These are phyloP conservation scores for Secale cereale DNA, from an alignment of 176 grass and related monocot species.

Conservation along the genomic window DNA sequence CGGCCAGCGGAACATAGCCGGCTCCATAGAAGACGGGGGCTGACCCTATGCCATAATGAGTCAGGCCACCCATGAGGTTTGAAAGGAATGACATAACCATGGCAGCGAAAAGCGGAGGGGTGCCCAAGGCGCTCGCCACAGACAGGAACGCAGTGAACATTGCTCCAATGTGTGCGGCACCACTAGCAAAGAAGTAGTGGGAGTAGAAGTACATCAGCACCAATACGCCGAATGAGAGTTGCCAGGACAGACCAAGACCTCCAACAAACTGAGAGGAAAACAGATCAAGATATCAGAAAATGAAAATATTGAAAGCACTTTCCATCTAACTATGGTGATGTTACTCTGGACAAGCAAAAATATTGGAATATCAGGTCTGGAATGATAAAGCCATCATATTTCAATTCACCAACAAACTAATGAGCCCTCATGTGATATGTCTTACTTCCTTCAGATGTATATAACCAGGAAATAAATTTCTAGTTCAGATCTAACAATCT, in stretches of 20 bases:
- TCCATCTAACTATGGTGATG: not conserved
- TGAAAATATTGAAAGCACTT: not conserved
- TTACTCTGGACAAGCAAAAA: not conserved
- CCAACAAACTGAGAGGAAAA: slow-evolving; percentile 73
- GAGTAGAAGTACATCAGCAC: slow-evolving; percentile 97
- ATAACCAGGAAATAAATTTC: not conserved
- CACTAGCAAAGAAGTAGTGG: slow-evolving; percentile 97
- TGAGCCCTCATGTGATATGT: not conserved
- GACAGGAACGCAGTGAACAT: slow-evolving; percentile 98
- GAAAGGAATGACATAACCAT: slow-evolving; percentile 93
- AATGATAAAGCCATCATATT: not conserved
- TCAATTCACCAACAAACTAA: not conserved
- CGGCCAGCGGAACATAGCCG: slow-evolving; percentile 73
- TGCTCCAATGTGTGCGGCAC: slow-evolving; percentile 92
- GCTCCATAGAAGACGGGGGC: slow-evolving; percentile 92
- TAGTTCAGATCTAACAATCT: not conserved
- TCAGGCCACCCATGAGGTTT: slow-evolving; percentile 92
- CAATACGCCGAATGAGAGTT: slow-evolving; percentile 81
- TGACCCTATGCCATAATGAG: slow-evolving; percentile 91
- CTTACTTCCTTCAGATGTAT: not conserved
- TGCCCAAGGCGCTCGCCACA: slow-evolving; percentile 76
- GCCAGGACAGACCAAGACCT: slow-evolving; percentile 91
- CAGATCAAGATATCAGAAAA: not conserved
- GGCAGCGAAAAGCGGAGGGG: slow-evolving; percentile 73
- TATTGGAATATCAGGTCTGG: not conserved